Evolutionary conservation across 495 filamentous ascomycete genomes (phyloP), one percentile per base, ranked within the genome.

Genomic region (Evernia prunastri): DNA sequence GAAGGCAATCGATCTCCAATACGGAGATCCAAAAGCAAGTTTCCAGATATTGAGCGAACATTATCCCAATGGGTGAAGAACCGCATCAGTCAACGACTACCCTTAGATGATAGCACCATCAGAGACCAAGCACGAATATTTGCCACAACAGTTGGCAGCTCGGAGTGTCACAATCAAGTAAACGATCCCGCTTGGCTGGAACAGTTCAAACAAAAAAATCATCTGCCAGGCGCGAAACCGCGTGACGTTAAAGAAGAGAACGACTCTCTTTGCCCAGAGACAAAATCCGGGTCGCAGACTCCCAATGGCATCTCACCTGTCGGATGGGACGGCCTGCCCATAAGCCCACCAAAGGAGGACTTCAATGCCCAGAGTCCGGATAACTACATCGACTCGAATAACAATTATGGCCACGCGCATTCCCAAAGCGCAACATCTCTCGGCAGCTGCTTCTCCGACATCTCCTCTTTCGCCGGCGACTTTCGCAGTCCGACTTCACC

Each of bases 191-290:
- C 80, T 64, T 97, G 92, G 92, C 81, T 99, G 59, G 93, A 96
- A 73, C 96, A 95, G 72, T 97, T 99, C 80, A 96, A 97, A 79
- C 84, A 89, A 65, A 97, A 93, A 74, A 90, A 97, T 74, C 87
- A 87, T 61, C 81, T 95, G 33, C 78, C 84, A 47, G 82, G 83
- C 29, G 81, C 86, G 0, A 82, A 71, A 81, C 82, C 42, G 85
- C 83, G 58, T 75, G 79, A 12, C 81, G 57, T 65, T 58, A 66
- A 60, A 43, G 61, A 51, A 4, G 63, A 65, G 25, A 54, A 85
- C 70, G 86, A 83, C 49, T 80, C 29, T 17, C 49, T 53, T 29
- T 53, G 49, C 49, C 49, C 49, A 18, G 49, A 78, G 37, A 77
- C 79, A 53, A 74, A 80, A 61, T 85, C 85, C 43, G 77, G 80